Evolutionary conservation across 495 filamentous ascomycete species (phyloP).

Genomic region (Daldinia concentrica): DNA sequence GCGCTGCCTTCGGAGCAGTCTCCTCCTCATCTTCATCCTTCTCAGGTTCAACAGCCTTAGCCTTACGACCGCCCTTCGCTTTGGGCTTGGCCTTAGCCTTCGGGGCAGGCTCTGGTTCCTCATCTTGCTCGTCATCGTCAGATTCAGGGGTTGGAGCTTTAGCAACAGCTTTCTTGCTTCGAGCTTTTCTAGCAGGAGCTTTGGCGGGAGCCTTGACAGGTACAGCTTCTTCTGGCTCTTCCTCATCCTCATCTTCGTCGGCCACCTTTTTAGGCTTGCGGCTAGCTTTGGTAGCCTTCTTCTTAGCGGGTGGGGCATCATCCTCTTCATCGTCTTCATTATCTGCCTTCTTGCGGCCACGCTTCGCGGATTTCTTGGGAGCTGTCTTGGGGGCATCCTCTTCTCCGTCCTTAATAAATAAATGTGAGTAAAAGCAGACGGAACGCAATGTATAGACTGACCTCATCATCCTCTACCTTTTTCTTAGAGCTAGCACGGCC

Average conservation of each 20-base stretch:
- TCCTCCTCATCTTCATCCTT: slow-evolving; percentile 29
- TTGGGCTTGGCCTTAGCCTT: slow-evolving; percentile 36
- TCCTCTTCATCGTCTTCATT: slow-evolving; percentile 46
- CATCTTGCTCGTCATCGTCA: slow-evolving; percentile 47
- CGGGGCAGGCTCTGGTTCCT: slow-evolving; percentile 40
- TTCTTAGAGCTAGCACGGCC: slow-evolving; percentile 56
- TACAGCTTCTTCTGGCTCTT: slow-evolving; percentile 44
- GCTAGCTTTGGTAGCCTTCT: slow-evolving; percentile 29
- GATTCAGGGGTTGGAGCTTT: slow-evolving; percentile 32
- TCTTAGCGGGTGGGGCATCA: slow-evolving; percentile 37
- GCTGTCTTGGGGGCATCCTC: slow-evolving; percentile 37
- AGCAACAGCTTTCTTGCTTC: slow-evolving; percentile 42
- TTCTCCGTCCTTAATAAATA: slow-evolving; percentile 32
- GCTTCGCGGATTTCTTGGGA: slow-evolving; percentile 51
- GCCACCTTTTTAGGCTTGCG: slow-evolving; percentile 30
- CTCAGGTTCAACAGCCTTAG: slow-evolving; percentile 13
- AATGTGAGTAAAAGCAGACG: slow-evolving; percentile 8
- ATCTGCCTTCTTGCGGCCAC: slow-evolving; percentile 51
- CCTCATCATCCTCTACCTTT: slow-evolving; percentile 45
- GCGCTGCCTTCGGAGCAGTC: slow-evolving; percentile 21
- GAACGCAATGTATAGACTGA: slow-evolving; percentile 15
- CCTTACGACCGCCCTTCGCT: slow-evolving; percentile 16
- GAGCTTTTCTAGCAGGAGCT: slow-evolving; percentile 47
- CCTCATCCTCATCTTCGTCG: slow-evolving; percentile 45
- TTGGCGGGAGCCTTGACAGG: slow-evolving; percentile 26